phyloP scores from a whole-genome alignment of 202 grass and related monocot genomes.

The Carex arenaria region DNA sequence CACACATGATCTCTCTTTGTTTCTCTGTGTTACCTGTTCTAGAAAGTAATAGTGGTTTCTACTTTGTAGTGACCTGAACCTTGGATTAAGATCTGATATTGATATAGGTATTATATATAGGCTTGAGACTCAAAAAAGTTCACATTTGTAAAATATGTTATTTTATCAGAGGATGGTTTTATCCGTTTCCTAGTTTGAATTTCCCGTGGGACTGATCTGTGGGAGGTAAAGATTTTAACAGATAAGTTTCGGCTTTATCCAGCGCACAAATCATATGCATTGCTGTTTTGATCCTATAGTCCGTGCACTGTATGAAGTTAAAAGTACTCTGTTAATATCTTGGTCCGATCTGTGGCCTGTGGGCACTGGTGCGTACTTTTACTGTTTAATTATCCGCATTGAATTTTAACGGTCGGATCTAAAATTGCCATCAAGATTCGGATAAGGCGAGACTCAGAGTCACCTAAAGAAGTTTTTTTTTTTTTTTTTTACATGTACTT shows the following conservation, averaged over 20 bases:
- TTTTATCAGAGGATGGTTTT: neutral
- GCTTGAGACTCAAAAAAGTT: neutral
- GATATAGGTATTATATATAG: neutral
- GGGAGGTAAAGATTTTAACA: too few relatives aligned
- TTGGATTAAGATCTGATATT: neutral
- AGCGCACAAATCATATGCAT: too few relatives aligned
- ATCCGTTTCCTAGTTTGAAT: too few relatives aligned
- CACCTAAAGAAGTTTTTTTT: neutral
- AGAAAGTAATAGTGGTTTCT: neutral
- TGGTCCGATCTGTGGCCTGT: too few relatives aligned
- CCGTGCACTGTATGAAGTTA: too few relatives aligned
- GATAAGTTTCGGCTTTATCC: too few relatives aligned
- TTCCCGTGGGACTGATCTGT: too few relatives aligned
- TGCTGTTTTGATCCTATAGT: too few relatives aligned
- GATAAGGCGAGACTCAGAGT: neutral
- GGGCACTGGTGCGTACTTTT: too few relatives aligned
- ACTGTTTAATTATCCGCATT: neutral
- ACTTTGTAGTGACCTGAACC: neutral
- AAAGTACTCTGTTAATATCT: too few relatives aligned
- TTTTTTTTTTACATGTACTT: neutral
- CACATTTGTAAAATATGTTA: neutral
- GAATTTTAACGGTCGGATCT: neutral
- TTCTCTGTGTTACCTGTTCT: neutral
- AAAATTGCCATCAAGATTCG: neutral
- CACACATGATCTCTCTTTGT: slow-evolving; percentile 25